A percentile compares a stretch with the other conserved stretches of the same genome.
Conservation (phyloP, 345 rosid species). For the Syzygium grande region DNA sequence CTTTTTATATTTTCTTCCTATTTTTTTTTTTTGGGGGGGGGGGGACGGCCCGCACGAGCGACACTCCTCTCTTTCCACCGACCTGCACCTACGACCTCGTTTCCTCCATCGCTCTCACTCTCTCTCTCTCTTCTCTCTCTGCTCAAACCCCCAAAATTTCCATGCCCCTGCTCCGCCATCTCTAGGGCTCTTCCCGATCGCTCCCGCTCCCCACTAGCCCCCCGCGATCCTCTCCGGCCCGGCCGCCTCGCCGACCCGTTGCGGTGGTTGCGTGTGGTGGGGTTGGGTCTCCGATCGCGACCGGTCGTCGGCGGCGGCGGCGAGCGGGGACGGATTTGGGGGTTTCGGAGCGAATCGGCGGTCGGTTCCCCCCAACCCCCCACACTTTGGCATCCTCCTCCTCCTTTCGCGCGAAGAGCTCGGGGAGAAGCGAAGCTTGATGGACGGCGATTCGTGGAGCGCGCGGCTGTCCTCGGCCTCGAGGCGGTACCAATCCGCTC, state of each 20-base stretch:
- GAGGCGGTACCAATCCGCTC: conserved; percentile 71
- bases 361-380: background rate
- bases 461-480: conserved; percentile 76
- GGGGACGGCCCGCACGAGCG: background rate
- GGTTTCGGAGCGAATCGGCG: background rate
- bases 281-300: too few species aligned
- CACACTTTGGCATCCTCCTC: too few species aligned
- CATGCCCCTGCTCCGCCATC: background rate
- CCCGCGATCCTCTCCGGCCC: background rate
- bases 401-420: too few species aligned
- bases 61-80: background rate
- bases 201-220: too few species aligned
- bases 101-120: background rate
- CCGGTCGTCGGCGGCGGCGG: background rate
- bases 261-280: too few species aligned
- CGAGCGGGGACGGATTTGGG: background rate
- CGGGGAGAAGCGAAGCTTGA: conserved; percentile 1
- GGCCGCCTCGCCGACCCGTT: background rate
- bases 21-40: background rate
- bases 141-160: background rate
- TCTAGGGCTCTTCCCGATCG: background rate
- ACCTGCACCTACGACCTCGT: background rate
- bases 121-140: background rate
- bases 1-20: background rate
- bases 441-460: conserved; percentile 93